Base-by-base conservation (phyloP, 108 stramenopile genomes). In the Skeletonema menzelii region DNA sequence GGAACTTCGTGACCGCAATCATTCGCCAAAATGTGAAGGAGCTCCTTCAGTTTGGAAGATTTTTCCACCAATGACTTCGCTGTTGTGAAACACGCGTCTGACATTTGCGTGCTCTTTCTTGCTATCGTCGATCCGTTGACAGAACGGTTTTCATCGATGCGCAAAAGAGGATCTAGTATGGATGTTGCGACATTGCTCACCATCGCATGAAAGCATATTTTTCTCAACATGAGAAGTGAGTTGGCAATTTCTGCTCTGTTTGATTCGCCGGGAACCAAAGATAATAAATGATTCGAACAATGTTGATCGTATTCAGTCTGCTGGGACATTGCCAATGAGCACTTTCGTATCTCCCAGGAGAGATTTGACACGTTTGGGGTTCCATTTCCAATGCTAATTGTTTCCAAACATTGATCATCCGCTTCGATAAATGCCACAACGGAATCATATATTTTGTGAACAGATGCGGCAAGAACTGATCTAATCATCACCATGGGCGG, bases 31-130 rank as follows among this genome's bases (percentile, higher is more conserved):
- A 91, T 76, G 4, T 59, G 56, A 49, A 91, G 60, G n/a, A 95
- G 80, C 28, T 89, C 86, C 56, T 63, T 66, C 55, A 92, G 68
- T 61, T 95, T 95, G 11, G 86, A 73, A 8, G 91, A 94, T 38
- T 73, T 75, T 10, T 72, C 67, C 10, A 91, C 28, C 34, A 95
- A 55, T 6, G 60, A 42, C 14, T 37, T 46, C 0, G 88, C 89
- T 13, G 70, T 32, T n/a, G 85, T 72, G 53, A 65, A 22, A 57
- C 85, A 72, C 20, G 87, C 82, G 27, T 94, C 88, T 12, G 86
- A 87, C 14, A 67, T 11, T 20, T 61, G 77, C 11, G 28, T 60
- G 22, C 34, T 77, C 22, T 37, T 56, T 5, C 28, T 59, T 20
- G 65, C 22, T 12, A 71, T 27, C 26, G 15, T 37, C 10, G 30